A percentile compares a stretch with the other conserved stretches of the same genome.
These are phyloP conservation scores for Bathelium albidoporum DNA, from an alignment of 495 filamentous ascomycete species.

Conservation along the genomic window DNA sequence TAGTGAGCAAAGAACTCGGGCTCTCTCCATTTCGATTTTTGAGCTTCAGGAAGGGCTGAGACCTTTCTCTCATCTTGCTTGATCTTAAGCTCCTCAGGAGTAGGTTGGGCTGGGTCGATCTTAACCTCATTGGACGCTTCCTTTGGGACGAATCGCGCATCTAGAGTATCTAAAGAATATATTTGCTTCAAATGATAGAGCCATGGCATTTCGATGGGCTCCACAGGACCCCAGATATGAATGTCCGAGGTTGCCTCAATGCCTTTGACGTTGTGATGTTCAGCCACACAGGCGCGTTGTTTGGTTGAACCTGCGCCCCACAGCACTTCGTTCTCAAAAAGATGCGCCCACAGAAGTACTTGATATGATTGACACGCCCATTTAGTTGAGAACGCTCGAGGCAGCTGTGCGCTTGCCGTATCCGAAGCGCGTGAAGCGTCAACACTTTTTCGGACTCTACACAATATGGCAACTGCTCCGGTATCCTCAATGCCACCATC, in stretches of 20 bases:
- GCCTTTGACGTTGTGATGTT: neutral
- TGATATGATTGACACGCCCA: neutral
- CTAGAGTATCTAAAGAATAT: slow-evolving; percentile 63
- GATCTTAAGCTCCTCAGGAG: slow-evolving; percentile 33
- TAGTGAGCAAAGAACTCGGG: slow-evolving; percentile 81
- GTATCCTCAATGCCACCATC: neutral
- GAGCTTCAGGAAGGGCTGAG: slow-evolving; percentile 29
- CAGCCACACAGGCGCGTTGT: slow-evolving; percentile 2
- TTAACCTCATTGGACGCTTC: slow-evolving; percentile 35
- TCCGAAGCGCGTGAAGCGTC: neutral
- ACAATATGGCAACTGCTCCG: neutral
- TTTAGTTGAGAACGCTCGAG: neutral
- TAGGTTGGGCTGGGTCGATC: slow-evolving; percentile 15
- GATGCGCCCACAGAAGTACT: too few relatives aligned
- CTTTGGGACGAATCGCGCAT: slow-evolving; percentile 75
- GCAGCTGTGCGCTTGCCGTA: neutral
- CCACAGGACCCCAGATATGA: neutral
- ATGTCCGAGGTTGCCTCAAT: neutral
- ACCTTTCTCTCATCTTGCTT: slow-evolving; percentile 30
- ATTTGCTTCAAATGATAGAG: slow-evolving; percentile 45
- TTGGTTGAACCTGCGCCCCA: neutral
- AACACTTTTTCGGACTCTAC: too few relatives aligned
- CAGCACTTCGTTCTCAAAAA: neutral
- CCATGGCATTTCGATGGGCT: slow-evolving; percentile 4
- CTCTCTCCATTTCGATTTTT: slow-evolving; percentile 69